Evolutionary conservation across 2,329 filamentous ascomycete species (phyloP).

Genomic region (Botrytis fabae): DNA sequence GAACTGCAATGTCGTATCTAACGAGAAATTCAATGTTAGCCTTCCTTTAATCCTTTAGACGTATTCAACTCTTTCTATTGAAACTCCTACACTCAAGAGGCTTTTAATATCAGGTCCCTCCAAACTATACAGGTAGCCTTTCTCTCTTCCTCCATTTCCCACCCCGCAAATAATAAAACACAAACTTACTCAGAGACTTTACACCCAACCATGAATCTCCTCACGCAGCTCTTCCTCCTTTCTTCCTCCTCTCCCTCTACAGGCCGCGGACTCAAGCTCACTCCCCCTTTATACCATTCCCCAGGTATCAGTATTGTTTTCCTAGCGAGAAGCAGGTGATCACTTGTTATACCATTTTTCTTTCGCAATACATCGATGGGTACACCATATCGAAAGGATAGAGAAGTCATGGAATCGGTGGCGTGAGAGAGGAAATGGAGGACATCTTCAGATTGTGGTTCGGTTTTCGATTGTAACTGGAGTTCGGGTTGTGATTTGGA

Average conservation of each 20-base stretch:
- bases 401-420: slow-evolving; percentile 65
- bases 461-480: slow-evolving; percentile 26
- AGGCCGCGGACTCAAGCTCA: slow-evolving; percentile 68
- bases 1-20: slow-evolving; percentile 67
- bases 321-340: slow-evolving; percentile 69
- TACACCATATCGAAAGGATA: slow-evolving; percentile 71
- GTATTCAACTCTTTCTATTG: neutral
- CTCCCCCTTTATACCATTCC: slow-evolving; percentile 64
- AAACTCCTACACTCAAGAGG: neutral
- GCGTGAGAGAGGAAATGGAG: slow-evolving; percentile 73
- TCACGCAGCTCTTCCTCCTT: slow-evolving; percentile 65
- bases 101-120: neutral
- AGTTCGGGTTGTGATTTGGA: slow-evolving; percentile 34
- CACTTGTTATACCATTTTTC: slow-evolving; percentile 68
- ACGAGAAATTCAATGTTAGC: slow-evolving; percentile 41
- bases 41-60: slow-evolving; percentile 5
- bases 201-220: slow-evolving; percentile 76
- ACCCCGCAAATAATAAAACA: neutral
- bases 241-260: slow-evolving; percentile 76
- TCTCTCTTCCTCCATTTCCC: neutral
- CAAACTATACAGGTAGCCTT: neutral
- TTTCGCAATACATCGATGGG: slow-evolving; percentile 62
- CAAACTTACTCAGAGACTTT: slow-evolving; percentile 70
- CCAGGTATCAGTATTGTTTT: slow-evolving; percentile 71
- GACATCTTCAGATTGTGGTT: slow-evolving; percentile 55